A percentile compares a stretch with the other conserved stretches of the same genome.
Evolutionary conservation across 192 early-diverging fungal genomes (phyloP).

Genomic region (Mortierella alpina): DNA sequence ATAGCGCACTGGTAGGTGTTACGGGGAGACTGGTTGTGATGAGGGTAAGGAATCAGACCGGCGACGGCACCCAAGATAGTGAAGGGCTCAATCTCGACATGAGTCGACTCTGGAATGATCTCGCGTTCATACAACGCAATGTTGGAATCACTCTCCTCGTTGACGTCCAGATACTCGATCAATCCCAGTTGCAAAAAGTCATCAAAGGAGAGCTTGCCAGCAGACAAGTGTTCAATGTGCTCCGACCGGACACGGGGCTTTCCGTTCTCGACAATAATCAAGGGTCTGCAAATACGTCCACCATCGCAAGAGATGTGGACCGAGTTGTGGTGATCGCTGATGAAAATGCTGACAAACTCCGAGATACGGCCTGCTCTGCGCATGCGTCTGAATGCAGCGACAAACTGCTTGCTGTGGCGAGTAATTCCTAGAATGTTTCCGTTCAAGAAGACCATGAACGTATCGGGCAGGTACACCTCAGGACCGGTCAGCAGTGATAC

Average conservation of each 20-base stretch:
- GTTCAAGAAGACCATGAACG: slow-evolving; percentile 93
- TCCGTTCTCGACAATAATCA: slow-evolving; percentile 93
- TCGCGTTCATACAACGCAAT: slow-evolving; percentile 92
- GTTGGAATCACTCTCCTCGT: slow-evolving; percentile 97
- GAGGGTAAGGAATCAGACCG: slow-evolving; percentile 97
- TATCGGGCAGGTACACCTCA: slow-evolving; percentile 83
- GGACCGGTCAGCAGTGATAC: slow-evolving; percentile 87
- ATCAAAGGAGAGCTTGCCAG: slow-evolving; percentile 78
- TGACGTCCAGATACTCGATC: slow-evolving; percentile 96
- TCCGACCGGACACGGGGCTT: slow-evolving; percentile 70
- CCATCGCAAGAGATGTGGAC: slow-evolving; percentile 94
- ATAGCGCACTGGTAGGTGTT: slow-evolving; percentile 99
- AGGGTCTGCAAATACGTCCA: slow-evolving; percentile 95
- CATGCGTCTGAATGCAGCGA: slow-evolving; percentile 85
- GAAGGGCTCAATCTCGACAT: slow-evolving; percentile 96
- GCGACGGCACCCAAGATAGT: slow-evolving; percentile 96
- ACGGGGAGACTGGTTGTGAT: slow-evolving; percentile 98
- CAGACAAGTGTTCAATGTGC: slow-evolving; percentile 69
- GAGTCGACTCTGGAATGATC: slow-evolving; percentile 88
- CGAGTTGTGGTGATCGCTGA: slow-evolving; percentile 82
- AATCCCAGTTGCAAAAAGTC: slow-evolving; percentile 91
- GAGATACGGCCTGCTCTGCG: slow-evolving; percentile 90
- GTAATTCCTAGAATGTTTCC: slow-evolving; percentile 93
- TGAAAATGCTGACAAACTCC: slow-evolving; percentile 91
- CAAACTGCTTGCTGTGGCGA: slow-evolving; percentile 85